Base-by-base conservation (phyloP, 148 eudicot species). In the Silene uniflora region DNA sequence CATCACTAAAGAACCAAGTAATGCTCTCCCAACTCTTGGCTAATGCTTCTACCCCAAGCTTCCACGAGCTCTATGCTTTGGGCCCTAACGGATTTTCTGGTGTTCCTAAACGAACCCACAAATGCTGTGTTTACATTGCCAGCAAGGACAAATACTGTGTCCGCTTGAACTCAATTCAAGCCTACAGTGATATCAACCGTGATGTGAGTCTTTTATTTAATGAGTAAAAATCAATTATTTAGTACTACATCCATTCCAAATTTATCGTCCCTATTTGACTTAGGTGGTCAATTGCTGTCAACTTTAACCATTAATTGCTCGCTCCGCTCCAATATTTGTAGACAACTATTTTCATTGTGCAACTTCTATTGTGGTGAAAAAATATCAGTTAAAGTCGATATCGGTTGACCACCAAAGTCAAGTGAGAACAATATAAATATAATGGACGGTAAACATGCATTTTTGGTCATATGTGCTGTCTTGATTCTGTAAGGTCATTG, bases 111-210 rank as follows among this genome's bases (percentile, higher is more conserved):
- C 88, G 83, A 84, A 88, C 92, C 58, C 98, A 95, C 76, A 95
- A 92, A 84, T 95, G 98, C 75, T 92, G 98, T 81, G 93, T 89
- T 80, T 92, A 95, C 82, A 88, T 95, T 73, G 97, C 97, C 54
- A 82, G 82, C 88, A 89, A 89, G 81, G 86, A 74, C 87, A 95
- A 89, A 76, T 95, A 92, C 62, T 95, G 98, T 86, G 93, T 84
- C 59, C 91, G 97, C n/a, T 78, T 95, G 86, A 92, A 95, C 81
- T 88, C 97, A 47, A 87, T 95, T 83, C 98, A 95, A 83, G 91
- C 97, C 13, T 95, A 83, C 77, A 85, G 85, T 78, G 98, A 95
- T 88, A 89, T 95, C 72, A 95, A 92, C 74, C 88, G 98, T 71
- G 98, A 95, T 88, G 98, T 95, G 84, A 89, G 98, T 86, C 79